Percentiles rank a stretch among this genome's conserved stretches.
Evolutionary conservation across 768 basidiomycete genomes (phyloP).

Genomic region (Russula abietina): DNA sequence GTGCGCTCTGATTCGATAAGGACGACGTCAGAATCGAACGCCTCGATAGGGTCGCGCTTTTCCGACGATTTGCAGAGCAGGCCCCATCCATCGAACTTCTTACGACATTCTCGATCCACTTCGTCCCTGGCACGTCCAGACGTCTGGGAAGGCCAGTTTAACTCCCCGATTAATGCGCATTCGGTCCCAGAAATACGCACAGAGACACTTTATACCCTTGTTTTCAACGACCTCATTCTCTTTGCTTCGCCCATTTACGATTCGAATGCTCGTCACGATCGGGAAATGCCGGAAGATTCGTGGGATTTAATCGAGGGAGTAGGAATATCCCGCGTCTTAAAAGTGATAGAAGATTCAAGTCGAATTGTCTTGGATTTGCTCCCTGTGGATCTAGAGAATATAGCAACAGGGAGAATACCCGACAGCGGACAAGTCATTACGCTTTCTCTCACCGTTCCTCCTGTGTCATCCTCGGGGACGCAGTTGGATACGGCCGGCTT

Average conservation of each 20-base stretch:
- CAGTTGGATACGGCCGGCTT: slow-evolving; percentile 31
- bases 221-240: slow-evolving; percentile 70
- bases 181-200: neutral
- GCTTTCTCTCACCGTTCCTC: slow-evolving; percentile 33
- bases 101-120: neutral
- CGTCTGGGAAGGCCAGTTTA: slow-evolving; percentile 12
- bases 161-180: neutral
- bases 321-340: slow-evolving; percentile 47
- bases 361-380: slow-evolving; percentile 45
- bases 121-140: slow-evolving; percentile 9
- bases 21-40: slow-evolving; percentile 20
- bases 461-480: slow-evolving; percentile 28
- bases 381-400: slow-evolving; percentile 38
- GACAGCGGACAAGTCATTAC: slow-evolving; percentile 33
- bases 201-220: slow-evolving; percentile 31
- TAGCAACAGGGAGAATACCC: slow-evolving; percentile 36
- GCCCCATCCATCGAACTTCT: neutral
- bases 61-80: neutral
- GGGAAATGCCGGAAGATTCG: slow-evolving; percentile 28
- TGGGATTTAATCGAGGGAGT: slow-evolving; percentile 42
- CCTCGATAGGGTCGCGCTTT: slow-evolving; percentile 19
- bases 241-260: slow-evolving; percentile 39
- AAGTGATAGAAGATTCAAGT: slow-evolving; percentile 36
- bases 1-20: slow-evolving; percentile 21
- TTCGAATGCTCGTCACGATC: slow-evolving; percentile 22